Evolutionary conservation across 2,329 filamentous ascomycete species (phyloP).

Genomic region (Pseudogymnoascus sp.): DNA sequence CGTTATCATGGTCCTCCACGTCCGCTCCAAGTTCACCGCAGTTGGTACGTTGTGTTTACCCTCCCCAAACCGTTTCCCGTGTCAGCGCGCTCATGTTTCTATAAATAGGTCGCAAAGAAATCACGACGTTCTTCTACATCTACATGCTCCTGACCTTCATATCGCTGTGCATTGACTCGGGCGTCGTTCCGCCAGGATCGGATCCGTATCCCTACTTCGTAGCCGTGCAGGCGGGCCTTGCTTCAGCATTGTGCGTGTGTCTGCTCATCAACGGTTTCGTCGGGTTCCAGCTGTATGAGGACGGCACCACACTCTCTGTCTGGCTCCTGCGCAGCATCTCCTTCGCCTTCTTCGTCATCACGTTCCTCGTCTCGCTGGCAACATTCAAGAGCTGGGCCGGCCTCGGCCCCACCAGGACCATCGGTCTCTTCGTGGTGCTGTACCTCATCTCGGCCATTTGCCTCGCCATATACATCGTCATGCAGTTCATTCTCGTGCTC

Average conservation of each 20-base stretch:
- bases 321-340: conserved; percentile 83
- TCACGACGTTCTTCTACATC: conserved; percentile 90
- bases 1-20: conserved; percentile 93
- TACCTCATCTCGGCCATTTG: conserved; percentile 87
- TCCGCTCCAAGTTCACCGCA: conserved; percentile 95
- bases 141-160: conserved; percentile 85
- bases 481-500: conserved; percentile 81
- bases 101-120: conserved; percentile 51
- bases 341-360: conserved; percentile 72
- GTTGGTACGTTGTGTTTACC: conserved; percentile 58
- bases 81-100: conserved; percentile 9
- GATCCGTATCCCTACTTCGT: conserved; percentile 84
- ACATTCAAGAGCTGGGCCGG: conserved; percentile 93
- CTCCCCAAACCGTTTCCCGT: neutral
- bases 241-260: conserved; percentile 79
- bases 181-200: conserved; percentile 78
- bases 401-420: conserved; percentile 72
- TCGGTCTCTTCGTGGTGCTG: conserved; percentile 83
- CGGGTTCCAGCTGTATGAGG: conserved; percentile 96
- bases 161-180: conserved; percentile 85
- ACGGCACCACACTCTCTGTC: conserved; percentile 85
- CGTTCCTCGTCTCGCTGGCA: conserved; percentile 76
- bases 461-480: conserved; percentile 73
- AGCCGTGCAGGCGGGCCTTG: conserved; percentile 74
- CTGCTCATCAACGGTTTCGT: conserved; percentile 96